phyloP scores from a whole-genome alignment of 1,139 yeast species.

The Meyerozyma sp. region DNA sequence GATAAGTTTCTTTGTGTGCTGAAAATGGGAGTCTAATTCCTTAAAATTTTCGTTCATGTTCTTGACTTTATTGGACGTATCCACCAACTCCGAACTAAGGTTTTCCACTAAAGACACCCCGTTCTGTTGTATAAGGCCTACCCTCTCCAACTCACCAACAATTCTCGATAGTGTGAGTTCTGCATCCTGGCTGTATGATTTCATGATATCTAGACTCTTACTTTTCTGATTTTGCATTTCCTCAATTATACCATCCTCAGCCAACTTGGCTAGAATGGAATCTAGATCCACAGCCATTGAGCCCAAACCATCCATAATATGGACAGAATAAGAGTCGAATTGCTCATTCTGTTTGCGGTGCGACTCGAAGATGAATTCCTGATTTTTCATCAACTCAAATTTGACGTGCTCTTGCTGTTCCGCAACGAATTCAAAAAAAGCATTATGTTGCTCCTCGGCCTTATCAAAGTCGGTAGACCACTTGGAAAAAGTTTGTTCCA shows the following conservation, averaged over 20 bases:
- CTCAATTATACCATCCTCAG: not conserved
- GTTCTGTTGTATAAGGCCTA: not conserved
- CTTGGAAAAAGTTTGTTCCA: slow-evolving; percentile 4
- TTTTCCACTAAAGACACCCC: not conserved
- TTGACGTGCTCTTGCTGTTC: slow-evolving; percentile 6
- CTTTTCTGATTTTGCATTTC: not conserved
- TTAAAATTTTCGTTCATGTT: not conserved
- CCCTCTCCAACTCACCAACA: not conserved
- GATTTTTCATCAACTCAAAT: slow-evolving; percentile 3
- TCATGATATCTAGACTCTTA: not conserved
- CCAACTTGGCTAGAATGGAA: not conserved
- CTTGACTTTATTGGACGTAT: not conserved
- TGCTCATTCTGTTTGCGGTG: not conserved
- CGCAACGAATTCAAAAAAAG: slow-evolving; percentile 9
- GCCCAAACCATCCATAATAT: not conserved
- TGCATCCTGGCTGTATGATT: not conserved
- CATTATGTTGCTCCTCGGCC: slow-evolving; percentile 7
- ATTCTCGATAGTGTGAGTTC: not conserved
- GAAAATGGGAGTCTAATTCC: slow-evolving; percentile 2
- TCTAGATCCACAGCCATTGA: not conserved
- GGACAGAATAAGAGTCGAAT: not conserved
- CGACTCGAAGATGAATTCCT: not conserved
- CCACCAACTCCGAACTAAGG: not conserved
- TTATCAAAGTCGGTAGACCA: slow-evolving; percentile 7
- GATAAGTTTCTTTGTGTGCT: slow-evolving; percentile 3